Evolutionary conservation across 768 basidiomycete genomes (phyloP), one percentile per base, ranked within the genome.

Genomic region (Roridomyces roridus): DNA sequence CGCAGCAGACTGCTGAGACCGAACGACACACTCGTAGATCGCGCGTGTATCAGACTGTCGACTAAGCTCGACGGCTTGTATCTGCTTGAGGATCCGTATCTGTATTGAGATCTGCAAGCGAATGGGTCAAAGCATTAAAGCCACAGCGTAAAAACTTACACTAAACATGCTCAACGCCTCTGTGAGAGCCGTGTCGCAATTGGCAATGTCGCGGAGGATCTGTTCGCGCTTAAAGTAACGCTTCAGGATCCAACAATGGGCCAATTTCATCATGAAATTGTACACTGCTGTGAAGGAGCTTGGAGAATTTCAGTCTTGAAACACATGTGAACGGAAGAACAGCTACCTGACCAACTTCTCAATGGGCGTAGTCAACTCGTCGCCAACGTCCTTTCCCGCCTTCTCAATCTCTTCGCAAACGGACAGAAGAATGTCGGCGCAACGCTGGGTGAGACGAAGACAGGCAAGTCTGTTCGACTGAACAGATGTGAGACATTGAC

Each of bases 221-320:
- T 92, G 89, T 35, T 89, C 86, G 39, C 89, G 82, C 66, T 86
- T 85, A 34, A 94, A 77, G 65, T 90, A 93, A 5, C 90, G 80
- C 70, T 91, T 90, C 59, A 94, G 71, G 73, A 92, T 92, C 0
- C 91, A 88, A 2, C 89, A 75, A 37, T 82, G 75, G 15, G 77
- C 74, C 59, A 91, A 85, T 60, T 84, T 86, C 12, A 59, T 37
- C 57, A 63, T 67, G 29, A 46, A 63, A 46, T 48, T 55, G 34
- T 59, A 36, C 28, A 56, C 56, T 45, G 40, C 42, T 21, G 56
- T 59, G 43, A 54, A 55, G 23, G 60, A 50, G 39, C 47, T 57
- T 42, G 6, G 49, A 25, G 25, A 17, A 40, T 41, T 36, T 47
- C 35, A 59, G 39, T 11, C 24, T 7, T 23, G 8, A 46, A 26